A percentile compares a stretch with the other conserved stretches of the same genome.
These are phyloP conservation scores for Didymella arachidicola DNA, from an alignment of 2,329 filamentous ascomycete genomes.

Conservation along the genomic window DNA sequence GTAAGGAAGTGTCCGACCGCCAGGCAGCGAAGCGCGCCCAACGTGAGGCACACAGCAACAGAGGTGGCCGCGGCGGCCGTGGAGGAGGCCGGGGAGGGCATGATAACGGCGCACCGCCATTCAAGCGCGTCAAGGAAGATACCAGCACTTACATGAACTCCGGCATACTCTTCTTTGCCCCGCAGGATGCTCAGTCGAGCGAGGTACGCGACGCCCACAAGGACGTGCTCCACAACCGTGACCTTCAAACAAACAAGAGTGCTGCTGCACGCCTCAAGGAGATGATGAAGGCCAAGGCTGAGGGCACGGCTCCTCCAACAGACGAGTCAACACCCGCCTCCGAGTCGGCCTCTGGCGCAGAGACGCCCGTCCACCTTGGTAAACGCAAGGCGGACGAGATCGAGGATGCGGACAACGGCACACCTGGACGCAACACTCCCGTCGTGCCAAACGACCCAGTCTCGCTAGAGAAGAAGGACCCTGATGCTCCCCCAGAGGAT, in stretches of 20 bases:
- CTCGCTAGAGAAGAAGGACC: constrained; percentile 49
- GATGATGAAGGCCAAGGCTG: constrained; percentile 67
- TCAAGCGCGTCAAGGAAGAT: constrained; percentile 47
- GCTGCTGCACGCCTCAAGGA: constrained; percentile 83
- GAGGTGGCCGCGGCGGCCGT: constrained; percentile 30
- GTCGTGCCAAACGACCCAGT: constrained; percentile 56
- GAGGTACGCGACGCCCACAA: constrained; percentile 70
- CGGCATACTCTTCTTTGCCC: constrained; percentile 48
- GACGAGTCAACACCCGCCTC: constrained; percentile 32
- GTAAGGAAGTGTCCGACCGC: constrained; percentile 85
- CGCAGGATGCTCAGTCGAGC: constrained; percentile 48
- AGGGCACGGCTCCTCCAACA: constrained; percentile 36
- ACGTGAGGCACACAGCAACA: constrained; percentile 59
- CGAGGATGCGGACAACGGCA: constrained; percentile 67
- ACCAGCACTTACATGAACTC: constrained; percentile 47
- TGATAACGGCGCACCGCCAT: constrained; percentile 31
- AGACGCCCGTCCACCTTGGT: constrained; percentile 61
- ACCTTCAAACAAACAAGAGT: constrained; percentile 83
- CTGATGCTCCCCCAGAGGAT: constrained; percentile 74
- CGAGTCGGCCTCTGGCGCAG: constrained; percentile 46
- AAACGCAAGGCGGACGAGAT: constrained; percentile 81
- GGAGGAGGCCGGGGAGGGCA: constrained; percentile 44
- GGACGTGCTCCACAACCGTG: constrained; percentile 84
- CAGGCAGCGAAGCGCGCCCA: constrained; percentile 72
- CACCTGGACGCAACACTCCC: constrained; percentile 67